Percentiles rank a stretch among this genome's conserved stretches.
phyloP scores from a whole-genome alignment of 139 green algal genomes.

The Micromonas commoda region DNA sequence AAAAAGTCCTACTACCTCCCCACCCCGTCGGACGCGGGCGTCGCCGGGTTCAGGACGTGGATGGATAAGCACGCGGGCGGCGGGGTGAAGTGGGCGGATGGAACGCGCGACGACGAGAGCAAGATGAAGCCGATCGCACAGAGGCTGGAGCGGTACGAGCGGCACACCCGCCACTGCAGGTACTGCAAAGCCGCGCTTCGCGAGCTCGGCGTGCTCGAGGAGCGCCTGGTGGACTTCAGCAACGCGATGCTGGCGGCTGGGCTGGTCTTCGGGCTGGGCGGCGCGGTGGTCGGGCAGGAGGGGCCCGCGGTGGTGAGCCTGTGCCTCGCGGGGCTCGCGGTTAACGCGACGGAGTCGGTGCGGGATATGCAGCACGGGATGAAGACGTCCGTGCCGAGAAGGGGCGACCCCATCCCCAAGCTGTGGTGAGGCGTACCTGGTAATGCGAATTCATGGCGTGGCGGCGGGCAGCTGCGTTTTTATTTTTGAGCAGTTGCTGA shows the following conservation, averaged over 20 bases:
- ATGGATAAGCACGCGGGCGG: slow-evolving; percentile 21
- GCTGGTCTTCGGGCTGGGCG: background rate
- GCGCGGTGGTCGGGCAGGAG: slow-evolving; percentile 1
- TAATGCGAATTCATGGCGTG: no score
- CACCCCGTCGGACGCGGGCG: slow-evolving; percentile 8
- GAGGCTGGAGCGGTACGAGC: slow-evolving; percentile 7
- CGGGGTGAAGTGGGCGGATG: slow-evolving; percentile 1
- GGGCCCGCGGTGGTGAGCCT: background rate
- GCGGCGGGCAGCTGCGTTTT: no score
- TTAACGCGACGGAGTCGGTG: background rate
- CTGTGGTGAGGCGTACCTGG: background rate
- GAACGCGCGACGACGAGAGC: background rate
- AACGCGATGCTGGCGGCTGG: slow-evolving; percentile 1
- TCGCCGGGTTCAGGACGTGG: slow-evolving; percentile 19
- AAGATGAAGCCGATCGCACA: background rate
- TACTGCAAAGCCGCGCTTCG: slow-evolving; percentile 10
- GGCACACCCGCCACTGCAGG: slow-evolving; percentile 18
- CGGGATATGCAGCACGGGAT: slow-evolving; percentile 24
- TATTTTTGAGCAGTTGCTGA: no score
- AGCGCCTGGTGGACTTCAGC: background rate
- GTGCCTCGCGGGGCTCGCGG: background rate
- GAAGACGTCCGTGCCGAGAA: slow-evolving; percentile 1
- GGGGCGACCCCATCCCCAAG: slow-evolving; percentile 13
- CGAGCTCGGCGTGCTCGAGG: slow-evolving; percentile 10
- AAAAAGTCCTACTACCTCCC: slow-evolving; percentile 24